Evolutionary conservation across 139 green algal genomes (phyloP), one percentile per base, ranked within the genome.

Genomic region (Tetraselmis striata): DNA sequence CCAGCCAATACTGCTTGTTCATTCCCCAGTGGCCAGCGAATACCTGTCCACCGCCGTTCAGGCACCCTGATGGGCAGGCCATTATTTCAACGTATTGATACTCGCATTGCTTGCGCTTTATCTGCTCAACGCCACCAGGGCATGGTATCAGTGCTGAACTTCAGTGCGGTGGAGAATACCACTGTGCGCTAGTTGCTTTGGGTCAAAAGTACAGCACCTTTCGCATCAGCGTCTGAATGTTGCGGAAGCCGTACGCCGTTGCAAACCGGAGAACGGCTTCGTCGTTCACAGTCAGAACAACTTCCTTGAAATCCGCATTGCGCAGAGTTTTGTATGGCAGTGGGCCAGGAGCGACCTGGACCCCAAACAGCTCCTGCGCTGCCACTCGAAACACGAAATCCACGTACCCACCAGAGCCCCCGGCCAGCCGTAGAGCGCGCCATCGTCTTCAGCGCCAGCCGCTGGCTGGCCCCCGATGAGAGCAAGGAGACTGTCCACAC

Each of bases 61-160:
- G 81, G 87, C 96, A 99, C 27, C 93, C 95, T 86, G 84, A 88
- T 0, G 97, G 97, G 86, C 97, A 99, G 1, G 97, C 97, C 97
- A 99, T 99, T 28, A 98, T 90, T 82, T 99, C 96, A 1, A 99
- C 92, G 78, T 95, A 99, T 58, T 98, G 85, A 79, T 98, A 98
- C 58, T 90, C 82, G 86, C 93, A 96, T 2, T 83, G 83, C 1
- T 83, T 79, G 22, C 83, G 77, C 90, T 98, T 97, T 1, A 98
- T 87, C 85, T 95, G 45, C 11, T n/a, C n/a, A n/a, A n/a, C n/a
- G n/a, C n/a, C n/a, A n/a, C n/a, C n/a, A n/a, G n/a, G n/a, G n/a
- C n/a, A n/a, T n/a, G n/a, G n/a, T n/a, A n/a, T n/a, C n/a, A n/a
- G n/a, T n/a, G n/a, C n/a, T n/a, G n/a, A n/a, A n/a, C n/a, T n/a